Percentiles rank a stretch among this genome's conserved stretches.
phyloP scores from a whole-genome alignment of 1,284 basidiomycete genomes.

The Cryptococcus maquisensis region DNA sequence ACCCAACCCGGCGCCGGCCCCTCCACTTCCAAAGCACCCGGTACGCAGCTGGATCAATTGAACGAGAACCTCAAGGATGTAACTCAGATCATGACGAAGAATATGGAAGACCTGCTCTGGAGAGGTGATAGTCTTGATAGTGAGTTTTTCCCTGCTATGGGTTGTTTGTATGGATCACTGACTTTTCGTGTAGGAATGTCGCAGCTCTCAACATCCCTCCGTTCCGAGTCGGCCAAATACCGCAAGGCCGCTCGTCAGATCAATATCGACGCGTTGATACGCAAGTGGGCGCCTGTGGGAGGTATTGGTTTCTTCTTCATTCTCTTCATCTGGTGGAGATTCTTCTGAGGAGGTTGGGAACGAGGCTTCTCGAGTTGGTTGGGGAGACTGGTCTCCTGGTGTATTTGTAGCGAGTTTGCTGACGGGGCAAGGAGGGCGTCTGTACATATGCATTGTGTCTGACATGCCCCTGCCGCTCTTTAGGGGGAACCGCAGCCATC shows the following conservation, averaged over 20 bases:
- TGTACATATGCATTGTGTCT: not conserved
- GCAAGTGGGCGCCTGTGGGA: constrained; percentile 90
- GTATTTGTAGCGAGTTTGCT: not conserved
- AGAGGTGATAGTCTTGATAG: constrained; percentile 93
- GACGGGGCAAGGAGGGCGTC: not conserved
- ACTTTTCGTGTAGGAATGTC: constrained; percentile 73
- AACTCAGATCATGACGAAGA: constrained; percentile 99
- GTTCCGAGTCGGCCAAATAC: constrained; percentile 96
- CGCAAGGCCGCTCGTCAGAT: constrained; percentile 92
- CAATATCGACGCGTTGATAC: constrained; percentile 86
- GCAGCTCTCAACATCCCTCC: constrained; percentile 91
- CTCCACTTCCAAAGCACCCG: constrained; percentile 19
- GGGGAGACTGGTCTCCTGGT: not conserved
- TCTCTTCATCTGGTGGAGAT: constrained; percentile 87
- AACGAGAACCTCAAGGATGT: constrained; percentile 98
- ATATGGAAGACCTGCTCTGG: constrained; percentile 99
- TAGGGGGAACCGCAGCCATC: too few relatives aligned
- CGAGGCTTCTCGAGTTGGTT: too few relatives aligned
- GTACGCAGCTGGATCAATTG: constrained; percentile 68
- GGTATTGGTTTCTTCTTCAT: constrained; percentile 75
- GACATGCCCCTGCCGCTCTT: too few relatives aligned
- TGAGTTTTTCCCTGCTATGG: constrained; percentile 48
- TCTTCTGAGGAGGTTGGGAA: constrained; percentile 52
- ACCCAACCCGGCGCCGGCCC: constrained; percentile 53
- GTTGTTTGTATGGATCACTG: not conserved